A percentile compares a stretch with the other conserved stretches of the same genome.
phyloP scores from a whole-genome alignment of 2,329 filamentous ascomycete genomes.

The Xylaria sp. region DNA sequence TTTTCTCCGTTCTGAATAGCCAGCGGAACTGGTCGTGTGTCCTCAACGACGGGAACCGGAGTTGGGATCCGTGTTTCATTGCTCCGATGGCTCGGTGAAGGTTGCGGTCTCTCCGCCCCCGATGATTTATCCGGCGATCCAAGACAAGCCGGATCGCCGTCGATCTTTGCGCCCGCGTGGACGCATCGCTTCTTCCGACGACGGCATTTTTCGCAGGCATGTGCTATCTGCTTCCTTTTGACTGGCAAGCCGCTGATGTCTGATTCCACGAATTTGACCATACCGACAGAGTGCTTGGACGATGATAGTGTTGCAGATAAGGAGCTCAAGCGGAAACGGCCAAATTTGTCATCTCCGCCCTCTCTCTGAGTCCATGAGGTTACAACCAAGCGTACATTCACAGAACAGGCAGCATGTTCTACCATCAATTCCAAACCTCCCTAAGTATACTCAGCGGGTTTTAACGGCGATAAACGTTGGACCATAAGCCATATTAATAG shows the following conservation, averaged over 20 bases:
- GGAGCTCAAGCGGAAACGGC: constrained; percentile 22
- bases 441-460: background rate
- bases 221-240: constrained; percentile 69
- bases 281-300: constrained; percentile 26
- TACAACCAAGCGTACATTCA: constrained; percentile 5
- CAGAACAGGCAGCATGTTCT: background rate
- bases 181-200: constrained; percentile 59
- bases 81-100: constrained; percentile 18
- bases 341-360: constrained; percentile 37
- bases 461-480: background rate
- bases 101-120: constrained; percentile 7
- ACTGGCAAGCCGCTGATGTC: constrained; percentile 65
- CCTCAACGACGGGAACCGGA: constrained; percentile 28
- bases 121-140: constrained; percentile 19
- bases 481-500: no score
- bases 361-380: constrained; percentile 9
- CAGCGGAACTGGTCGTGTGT: constrained; percentile 34
- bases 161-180: constrained; percentile 33
- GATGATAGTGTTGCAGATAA: background rate
- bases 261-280: constrained; percentile 68
- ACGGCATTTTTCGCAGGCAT: constrained; percentile 67
- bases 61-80: constrained; percentile 15
- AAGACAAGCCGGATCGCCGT: constrained; percentile 9
- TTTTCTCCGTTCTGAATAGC: constrained; percentile 36
- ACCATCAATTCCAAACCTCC: background rate